Base-by-base conservation (phyloP, 2,329 filamentous ascomycete species). In the Lasiodiplodia hormozganensis region DNA sequence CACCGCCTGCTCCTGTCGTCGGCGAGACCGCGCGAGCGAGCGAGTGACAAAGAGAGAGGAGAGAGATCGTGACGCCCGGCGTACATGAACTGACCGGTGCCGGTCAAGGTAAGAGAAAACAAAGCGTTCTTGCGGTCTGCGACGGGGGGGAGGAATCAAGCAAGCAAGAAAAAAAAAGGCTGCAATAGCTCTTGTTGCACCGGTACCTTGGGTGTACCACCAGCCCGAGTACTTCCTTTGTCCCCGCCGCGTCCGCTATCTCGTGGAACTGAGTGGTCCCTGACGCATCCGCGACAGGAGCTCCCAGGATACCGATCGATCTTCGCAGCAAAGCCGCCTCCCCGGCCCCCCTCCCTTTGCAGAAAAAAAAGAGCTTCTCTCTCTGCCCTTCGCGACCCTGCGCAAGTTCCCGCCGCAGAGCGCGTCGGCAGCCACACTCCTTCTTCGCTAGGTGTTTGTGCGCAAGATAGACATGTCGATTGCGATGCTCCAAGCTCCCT, bases 401-500 rank as follows among this genome's bases (percentile, higher is more conserved):
- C 49, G 47, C 62, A 54, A 38, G 28, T 54, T 49, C 23, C n/a
- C 28, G 14, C 31, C 47, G 65, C 54, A 40, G 65, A 23, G 65
- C 47, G 65, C 43, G 40, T 25, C 53, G 28, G 54, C 56, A 43
- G 43, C 31, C 31, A 31, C 65, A 36, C 56, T 53, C 47, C 31
- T 31, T 62, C 25, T 28, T 36, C 47, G 34, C 47, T 31, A 54
- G 38, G 25, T n/a, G 65, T 51, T 47, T 60, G 40, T 49, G 43
- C 57, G 34, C 49, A 62, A 14, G 34, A 36, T 43, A 65, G 64
- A 53, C 71, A 85, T 85, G 83, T 83, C 84, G 71, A 83, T 85
- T 72, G 84, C 84, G 65, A 88, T 89, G 86, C 84, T 90, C 53
- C 87, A 89, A 74, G 86, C 87, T 69, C 85, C 87, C 52, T 88